Percentiles rank a stretch among this genome's conserved stretches.
phyloP scores from a whole-genome alignment of 345 rosid genomes.

The Eucalyptus leucophloia region DNA sequence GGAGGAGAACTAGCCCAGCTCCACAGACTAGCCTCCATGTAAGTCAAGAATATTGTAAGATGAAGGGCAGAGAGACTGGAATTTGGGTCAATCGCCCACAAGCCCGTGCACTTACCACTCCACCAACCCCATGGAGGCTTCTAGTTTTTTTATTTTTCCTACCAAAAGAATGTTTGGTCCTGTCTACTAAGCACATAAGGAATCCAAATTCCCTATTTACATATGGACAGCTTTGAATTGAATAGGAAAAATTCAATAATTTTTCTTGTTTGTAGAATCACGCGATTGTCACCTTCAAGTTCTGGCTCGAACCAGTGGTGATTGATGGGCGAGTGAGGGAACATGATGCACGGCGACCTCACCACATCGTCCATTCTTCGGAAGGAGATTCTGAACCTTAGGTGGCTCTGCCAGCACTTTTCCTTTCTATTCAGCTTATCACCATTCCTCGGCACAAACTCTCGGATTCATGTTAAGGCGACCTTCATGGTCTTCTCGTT shows the following conservation, averaged over 20 bases:
- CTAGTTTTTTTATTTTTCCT: background rate
- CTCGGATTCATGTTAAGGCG: conserved; percentile 58
- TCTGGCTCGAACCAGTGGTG: conserved; percentile 67
- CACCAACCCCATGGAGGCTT: too few relatives aligned
- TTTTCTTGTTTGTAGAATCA: background rate
- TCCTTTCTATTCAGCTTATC: conserved; percentile 27
- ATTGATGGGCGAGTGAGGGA: conserved; percentile 65
- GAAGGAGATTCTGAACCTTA: conserved; percentile 39
- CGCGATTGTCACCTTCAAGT: background rate
- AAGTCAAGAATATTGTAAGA: too few relatives aligned
- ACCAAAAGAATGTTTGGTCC: background rate
- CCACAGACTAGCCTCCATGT: too few relatives aligned
- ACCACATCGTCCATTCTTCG: conserved; percentile 44
- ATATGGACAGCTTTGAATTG: background rate
- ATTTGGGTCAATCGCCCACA: too few relatives aligned
- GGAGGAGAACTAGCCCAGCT: too few relatives aligned
- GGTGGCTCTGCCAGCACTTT: conserved; percentile 47
- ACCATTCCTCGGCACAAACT: conserved; percentile 30
- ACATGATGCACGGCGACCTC: conserved; percentile 15
- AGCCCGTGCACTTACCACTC: too few relatives aligned
- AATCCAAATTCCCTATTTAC: background rate
- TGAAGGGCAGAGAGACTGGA: too few relatives aligned
- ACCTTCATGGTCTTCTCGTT: conserved; percentile 61
- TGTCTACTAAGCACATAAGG: background rate
- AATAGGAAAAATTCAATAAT: background rate